A percentile compares a stretch with the other conserved stretches of the same genome.
Evolutionary conservation across 352 stramenopile genomes (phyloP).

Genomic region (Phytophthora podocarpi): DNA sequence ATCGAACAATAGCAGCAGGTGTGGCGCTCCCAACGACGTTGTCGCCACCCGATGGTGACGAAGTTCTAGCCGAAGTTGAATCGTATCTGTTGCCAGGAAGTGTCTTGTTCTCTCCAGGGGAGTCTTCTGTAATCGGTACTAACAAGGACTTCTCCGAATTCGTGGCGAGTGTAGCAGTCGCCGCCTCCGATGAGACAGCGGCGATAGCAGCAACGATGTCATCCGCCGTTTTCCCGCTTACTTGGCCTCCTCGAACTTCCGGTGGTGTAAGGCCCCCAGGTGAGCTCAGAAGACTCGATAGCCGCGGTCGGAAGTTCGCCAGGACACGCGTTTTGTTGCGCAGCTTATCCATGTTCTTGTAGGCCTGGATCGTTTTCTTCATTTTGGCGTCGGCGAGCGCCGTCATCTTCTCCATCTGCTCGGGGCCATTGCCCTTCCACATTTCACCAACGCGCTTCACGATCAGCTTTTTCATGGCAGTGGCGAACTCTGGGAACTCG

Average conservation of each 20-base stretch:
- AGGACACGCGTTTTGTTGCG: slow-evolving; percentile 42
- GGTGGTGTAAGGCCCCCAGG: slow-evolving; percentile 6
- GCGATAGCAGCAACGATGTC: slow-evolving; percentile 18
- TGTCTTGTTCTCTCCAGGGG: too few species aligned
- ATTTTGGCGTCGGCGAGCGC: slow-evolving; percentile 63
- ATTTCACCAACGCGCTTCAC: slow-evolving; percentile 72
- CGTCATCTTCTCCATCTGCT: slow-evolving; percentile 74
- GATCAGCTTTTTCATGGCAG: slow-evolving; percentile 70
- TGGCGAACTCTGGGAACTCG: slow-evolving; percentile 75
- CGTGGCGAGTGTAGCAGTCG: background rate
- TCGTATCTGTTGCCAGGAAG: too few species aligned
- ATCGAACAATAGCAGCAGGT: background rate
- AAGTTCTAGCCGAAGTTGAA: too few species aligned
- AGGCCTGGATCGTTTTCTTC: slow-evolving; percentile 58
- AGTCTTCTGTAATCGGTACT: slow-evolving; percentile 23
- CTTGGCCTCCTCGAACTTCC: slow-evolving; percentile 4
- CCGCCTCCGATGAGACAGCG: slow-evolving; percentile 7
- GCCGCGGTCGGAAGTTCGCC: slow-evolving; percentile 27
- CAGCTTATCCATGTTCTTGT: slow-evolving; percentile 53
- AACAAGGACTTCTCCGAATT: background rate
- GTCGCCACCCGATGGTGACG: too few species aligned
- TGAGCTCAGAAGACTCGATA: slow-evolving; percentile 36
- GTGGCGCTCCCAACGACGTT: too few species aligned
- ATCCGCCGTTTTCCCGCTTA: slow-evolving; percentile 4
- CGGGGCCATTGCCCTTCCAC: slow-evolving; percentile 45